Evolutionary conservation across 2,329 filamentous ascomycete genomes (phyloP).

Genomic region (Trichoderma sp.): DNA sequence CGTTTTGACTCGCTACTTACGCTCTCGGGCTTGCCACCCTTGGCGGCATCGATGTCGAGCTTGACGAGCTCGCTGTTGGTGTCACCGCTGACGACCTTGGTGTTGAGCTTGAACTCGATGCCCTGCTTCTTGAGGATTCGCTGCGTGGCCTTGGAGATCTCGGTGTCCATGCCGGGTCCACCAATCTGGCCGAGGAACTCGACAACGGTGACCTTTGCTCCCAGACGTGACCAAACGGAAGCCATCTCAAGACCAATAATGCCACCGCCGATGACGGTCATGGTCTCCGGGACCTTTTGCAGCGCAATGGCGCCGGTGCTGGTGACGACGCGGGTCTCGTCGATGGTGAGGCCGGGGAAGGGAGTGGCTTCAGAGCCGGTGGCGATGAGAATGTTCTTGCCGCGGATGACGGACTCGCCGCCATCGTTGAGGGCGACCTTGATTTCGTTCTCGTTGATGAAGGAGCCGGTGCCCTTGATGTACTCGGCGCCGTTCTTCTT

Average conservation of each 20-base stretch:
- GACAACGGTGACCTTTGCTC: slow-evolving; percentile 92
- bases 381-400: slow-evolving; percentile 97
- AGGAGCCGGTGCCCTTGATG: slow-evolving; percentile 86
- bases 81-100: slow-evolving; percentile 88
- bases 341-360: slow-evolving; percentile 92
- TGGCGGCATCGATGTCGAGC: slow-evolving; percentile 84
- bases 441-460: slow-evolving; percentile 85
- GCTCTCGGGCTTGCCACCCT: slow-evolving; percentile 92
- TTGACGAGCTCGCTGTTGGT: slow-evolving; percentile 72
- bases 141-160: slow-evolving; percentile 86
- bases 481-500: slow-evolving; percentile 99
- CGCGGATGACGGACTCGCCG: slow-evolving; percentile 79
- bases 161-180: slow-evolving; percentile 93
- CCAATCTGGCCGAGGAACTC: slow-evolving; percentile 96
- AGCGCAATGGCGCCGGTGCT: slow-evolving; percentile 93
- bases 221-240: slow-evolving; percentile 94
- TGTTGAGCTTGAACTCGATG: slow-evolving; percentile 96
- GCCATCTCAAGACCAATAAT: slow-evolving; percentile 99
- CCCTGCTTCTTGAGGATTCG: slow-evolving; percentile 96
- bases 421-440: slow-evolving; percentile 88
- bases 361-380: slow-evolving; percentile 94
- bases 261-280: slow-evolving; percentile 96
- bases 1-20: slow-evolving; percentile 48
- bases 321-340: slow-evolving; percentile 96
- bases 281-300: slow-evolving; percentile 87